These are phyloP conservation scores for Alloascoidea hylecoeti DNA, from an alignment of 805 yeast species.

Conservation along the genomic window DNA sequence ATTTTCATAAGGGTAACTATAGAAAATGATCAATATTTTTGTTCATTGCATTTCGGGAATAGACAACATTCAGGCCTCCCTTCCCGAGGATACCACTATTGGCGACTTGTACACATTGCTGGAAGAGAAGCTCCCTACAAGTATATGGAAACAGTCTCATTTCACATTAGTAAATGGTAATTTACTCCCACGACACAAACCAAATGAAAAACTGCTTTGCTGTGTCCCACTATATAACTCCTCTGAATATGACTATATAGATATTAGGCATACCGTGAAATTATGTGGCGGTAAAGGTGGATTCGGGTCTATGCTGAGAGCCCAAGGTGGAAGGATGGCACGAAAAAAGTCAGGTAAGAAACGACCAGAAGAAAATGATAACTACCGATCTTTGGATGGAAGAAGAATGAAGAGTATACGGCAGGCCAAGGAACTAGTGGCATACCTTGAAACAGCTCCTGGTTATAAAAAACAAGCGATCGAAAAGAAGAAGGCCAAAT, in stretches of 20 bases:
- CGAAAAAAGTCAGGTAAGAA: conserved; percentile 13
- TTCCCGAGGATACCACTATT: no score
- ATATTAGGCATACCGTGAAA: conserved; percentile 9
- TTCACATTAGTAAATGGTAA: not conserved
- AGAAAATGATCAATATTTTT: no score
- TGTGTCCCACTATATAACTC: no score
- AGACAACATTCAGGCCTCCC: no score
- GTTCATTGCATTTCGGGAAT: no score
- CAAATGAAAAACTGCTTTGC: conserved; percentile 5
- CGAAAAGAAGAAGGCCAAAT: conserved; percentile 21
- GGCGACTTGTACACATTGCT: no score
- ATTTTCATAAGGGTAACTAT: no score
- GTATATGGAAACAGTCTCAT: not conserved
- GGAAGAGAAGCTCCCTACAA: no score
- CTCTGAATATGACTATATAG: not conserved
- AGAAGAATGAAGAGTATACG: conserved; percentile 21
- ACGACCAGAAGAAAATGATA: conserved; percentile 14
- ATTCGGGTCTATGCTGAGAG: conserved; percentile 26
- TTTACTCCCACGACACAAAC: not conserved
- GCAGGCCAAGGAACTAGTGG: conserved; percentile 22
- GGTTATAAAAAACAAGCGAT: conserved; percentile 10
- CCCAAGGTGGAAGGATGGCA: conserved; percentile 24
- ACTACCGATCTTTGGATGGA: conserved; percentile 27
- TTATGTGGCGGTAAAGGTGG: conserved; percentile 42
- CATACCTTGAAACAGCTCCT: conserved; percentile 9